Evolutionary conservation across 495 filamentous ascomycete genomes (phyloP), one percentile per base, ranked within the genome.

Genomic region (Cercophora scortea): DNA sequence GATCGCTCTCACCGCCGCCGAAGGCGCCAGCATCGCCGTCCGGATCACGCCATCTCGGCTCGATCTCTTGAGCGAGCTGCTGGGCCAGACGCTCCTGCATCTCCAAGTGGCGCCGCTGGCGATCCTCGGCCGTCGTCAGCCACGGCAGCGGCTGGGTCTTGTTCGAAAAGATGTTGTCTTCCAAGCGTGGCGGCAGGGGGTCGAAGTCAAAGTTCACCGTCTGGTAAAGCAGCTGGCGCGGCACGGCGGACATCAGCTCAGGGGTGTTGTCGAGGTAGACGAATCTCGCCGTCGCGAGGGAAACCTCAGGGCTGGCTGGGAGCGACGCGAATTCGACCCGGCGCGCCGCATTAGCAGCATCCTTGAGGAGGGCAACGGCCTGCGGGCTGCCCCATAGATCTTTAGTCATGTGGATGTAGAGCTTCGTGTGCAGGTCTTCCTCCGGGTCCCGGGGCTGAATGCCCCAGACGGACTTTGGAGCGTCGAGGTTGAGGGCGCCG

Each of bases 331-430:
- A 38, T 7, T 72, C 56, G 4, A 62, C 53, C 32, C 64, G 70
- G 36, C 63, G 70, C 32, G 79, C 81, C 32, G 82, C 74, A 6
- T 62, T 56, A 32, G 84, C 88, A 15, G 87, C 80, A 56, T 90
- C 84, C 25, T 85, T 76, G 1, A 98, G 76, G 5, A 96, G 68
- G 32, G 79, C 71, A 1, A 79, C 80, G 8, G 83, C 79, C 57
- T 88, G 83, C 0, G 90, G 79, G 1, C 85, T 89, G 54, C 88
- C 89, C 94, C 94, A 99, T 13, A 96, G 75, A 60, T 95, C 89
- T 61, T 91, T 93, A 3, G 88, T 80, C 33, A 84, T 81, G 18
- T 81, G 71, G 38, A 90, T 79, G 65, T 96, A 97, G 0, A 96
- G 76, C 55, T 88, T 82, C 2, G 84, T 81, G 49, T 90, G 72